Evolutionary conservation across 2,329 filamentous ascomycete species (phyloP).

Genomic region (Raffaelea deltoideospora): DNA sequence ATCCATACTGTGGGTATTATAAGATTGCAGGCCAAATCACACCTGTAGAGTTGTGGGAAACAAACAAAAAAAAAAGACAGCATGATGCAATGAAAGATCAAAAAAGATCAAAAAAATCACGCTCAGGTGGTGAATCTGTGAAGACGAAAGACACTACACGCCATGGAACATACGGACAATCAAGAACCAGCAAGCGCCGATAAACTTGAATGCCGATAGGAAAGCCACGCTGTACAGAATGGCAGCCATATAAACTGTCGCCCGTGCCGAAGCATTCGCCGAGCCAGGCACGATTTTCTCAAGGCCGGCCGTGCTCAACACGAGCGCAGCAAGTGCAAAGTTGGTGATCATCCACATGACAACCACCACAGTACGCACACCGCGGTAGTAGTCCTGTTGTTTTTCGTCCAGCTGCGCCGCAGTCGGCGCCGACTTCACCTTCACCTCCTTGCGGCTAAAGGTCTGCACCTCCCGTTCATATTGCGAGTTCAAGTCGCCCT

Average conservation of each 20-base stretch:
- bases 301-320: slow-evolving; percentile 73
- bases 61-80: neutral
- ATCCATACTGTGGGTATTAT: too few relatives aligned
- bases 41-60: too few relatives aligned
- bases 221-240: slow-evolving; percentile 82
- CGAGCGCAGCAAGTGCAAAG: slow-evolving; percentile 72
- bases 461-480: slow-evolving; percentile 72
- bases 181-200: slow-evolving; percentile 85
- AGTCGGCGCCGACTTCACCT: slow-evolving; percentile 48
- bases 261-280: slow-evolving; percentile 30
- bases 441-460: slow-evolving; percentile 60
- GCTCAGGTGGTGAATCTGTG: too few relatives aligned
- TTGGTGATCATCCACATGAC: slow-evolving; percentile 95
- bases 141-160: slow-evolving; percentile 35
- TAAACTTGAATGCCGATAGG: slow-evolving; percentile 71
- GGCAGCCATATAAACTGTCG: slow-evolving; percentile 72
- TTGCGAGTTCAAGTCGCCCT: slow-evolving; percentile 86
- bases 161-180: slow-evolving; percentile 73
- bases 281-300: slow-evolving; percentile 42
- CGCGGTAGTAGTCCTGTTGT: slow-evolving; percentile 97
- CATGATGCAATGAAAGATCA: neutral
- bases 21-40: too few relatives aligned
- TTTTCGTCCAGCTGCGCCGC: slow-evolving; percentile 51
- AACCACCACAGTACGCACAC: slow-evolving; percentile 83
- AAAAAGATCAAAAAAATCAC: neutral